A percentile compares a stretch with the other conserved stretches of the same genome.
These are phyloP conservation scores for Coemansia sp. DNA, from an alignment of 192 early-diverging fungal species.

Conservation along the genomic window DNA sequence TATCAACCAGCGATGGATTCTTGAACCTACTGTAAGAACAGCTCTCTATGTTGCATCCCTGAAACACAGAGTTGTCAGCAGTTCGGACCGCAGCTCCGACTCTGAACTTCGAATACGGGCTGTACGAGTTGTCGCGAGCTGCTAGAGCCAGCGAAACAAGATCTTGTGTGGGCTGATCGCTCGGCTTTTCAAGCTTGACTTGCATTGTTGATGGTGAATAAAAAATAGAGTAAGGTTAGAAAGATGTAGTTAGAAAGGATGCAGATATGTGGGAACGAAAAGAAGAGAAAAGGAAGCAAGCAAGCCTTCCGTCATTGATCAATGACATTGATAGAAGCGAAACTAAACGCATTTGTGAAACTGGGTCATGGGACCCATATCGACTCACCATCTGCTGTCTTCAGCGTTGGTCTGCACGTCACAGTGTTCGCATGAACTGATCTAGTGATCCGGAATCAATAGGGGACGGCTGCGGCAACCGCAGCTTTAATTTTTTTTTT, in stretches of 20 bases:
- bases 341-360: neutral
- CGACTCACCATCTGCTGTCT: neutral
- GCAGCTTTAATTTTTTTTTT: neutral
- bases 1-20: too few species aligned
- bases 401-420: neutral
- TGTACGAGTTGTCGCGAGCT: conserved; percentile 78
- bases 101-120: conserved; percentile 89
- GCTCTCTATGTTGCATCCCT: conserved; percentile 90
- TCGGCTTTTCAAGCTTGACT: conserved; percentile 27
- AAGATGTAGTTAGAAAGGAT: neutral
- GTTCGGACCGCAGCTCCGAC: conserved; percentile 84
- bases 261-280: neutral
- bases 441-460: neutral
- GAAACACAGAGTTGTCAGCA: conserved; percentile 62
- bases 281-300: neutral
- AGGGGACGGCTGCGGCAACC: conserved; percentile 14
- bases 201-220: conserved; percentile 5
- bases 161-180: conserved; percentile 20
- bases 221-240: neutral
- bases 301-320: neutral
- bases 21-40: conserved; percentile 71
- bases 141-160: conserved; percentile 27
- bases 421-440: neutral
- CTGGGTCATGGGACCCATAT: neutral
- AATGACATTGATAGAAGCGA: neutral